phyloP scores from a whole-genome alignment of 805 yeast species.

The Candida dajiaensis region DNA sequence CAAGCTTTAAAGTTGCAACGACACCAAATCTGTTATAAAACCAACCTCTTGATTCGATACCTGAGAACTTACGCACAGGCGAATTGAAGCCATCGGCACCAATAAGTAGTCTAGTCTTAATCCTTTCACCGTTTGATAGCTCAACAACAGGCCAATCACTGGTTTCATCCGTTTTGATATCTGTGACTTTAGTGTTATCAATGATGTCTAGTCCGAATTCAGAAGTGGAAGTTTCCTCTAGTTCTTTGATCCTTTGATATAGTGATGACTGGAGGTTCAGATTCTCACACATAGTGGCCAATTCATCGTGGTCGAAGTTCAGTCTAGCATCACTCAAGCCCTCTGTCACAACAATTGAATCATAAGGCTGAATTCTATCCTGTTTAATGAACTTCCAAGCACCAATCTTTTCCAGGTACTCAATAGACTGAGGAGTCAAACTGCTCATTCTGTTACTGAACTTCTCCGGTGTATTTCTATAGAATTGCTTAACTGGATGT shows the following conservation, averaged over 20 bases:
- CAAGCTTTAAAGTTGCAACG: constrained; percentile 82
- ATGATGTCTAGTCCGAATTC: constrained; percentile 35
- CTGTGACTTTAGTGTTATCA: constrained; percentile 64
- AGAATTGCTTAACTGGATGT: constrained; percentile 40
- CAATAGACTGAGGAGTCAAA: constrained; percentile 74
- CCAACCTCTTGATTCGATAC: constrained; percentile 90
- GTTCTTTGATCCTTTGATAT: constrained; percentile 44
- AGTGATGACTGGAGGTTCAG: constrained; percentile 76
- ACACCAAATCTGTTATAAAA: constrained; percentile 80
- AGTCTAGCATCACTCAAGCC: constrained; percentile 66
- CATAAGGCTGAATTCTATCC: constrained; percentile 75
- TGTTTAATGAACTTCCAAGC: constrained; percentile 65
- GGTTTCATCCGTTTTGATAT: constrained; percentile 36
- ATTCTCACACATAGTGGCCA: constrained; percentile 87
- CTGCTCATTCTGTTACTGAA: constrained; percentile 81
- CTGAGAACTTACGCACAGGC: constrained; percentile 79
- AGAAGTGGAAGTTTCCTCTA: constrained; percentile 23
- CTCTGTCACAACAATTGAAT: constrained; percentile 81
- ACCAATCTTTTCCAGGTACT: constrained; percentile 62
- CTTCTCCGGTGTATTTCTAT: constrained; percentile 32
- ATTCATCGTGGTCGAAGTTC: constrained; percentile 59
- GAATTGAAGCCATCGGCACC: constrained; percentile 98
- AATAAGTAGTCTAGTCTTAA: constrained; percentile 68
- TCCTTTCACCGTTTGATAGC: constrained; percentile 55
- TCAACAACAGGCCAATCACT: constrained; percentile 74